These are phyloP conservation scores for Tardiomyces digboiensis DNA, from an alignment of 1,139 yeast species.

Conservation along the genomic window DNA sequence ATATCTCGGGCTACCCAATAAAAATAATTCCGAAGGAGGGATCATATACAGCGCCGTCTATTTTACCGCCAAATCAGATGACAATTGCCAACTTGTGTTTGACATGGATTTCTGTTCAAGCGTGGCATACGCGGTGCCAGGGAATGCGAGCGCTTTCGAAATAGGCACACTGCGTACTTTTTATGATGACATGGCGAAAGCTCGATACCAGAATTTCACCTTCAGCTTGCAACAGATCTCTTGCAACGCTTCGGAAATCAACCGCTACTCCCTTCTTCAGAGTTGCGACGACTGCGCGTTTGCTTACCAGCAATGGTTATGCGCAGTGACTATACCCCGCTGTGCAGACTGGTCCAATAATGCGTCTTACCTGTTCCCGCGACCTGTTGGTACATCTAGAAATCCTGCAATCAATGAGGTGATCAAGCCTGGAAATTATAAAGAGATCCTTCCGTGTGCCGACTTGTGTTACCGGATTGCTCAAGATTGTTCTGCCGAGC, in stretches of 20 bases:
- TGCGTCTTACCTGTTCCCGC: conserved; percentile 36
- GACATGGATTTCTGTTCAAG: conserved; percentile 67
- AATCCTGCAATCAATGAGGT: conserved; percentile 46
- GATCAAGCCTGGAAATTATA: conserved; percentile 58
- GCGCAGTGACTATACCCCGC: conserved; percentile 85
- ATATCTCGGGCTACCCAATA: conserved; percentile 45
- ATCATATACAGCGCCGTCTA: conserved; percentile 48
- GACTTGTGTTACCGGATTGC: conserved; percentile 72
- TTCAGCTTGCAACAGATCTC: conserved; percentile 68
- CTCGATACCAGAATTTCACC: conserved; percentile 54
- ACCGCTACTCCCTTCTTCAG: conserved; percentile 62
- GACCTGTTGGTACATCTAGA: conserved; percentile 49
- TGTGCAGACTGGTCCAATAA: conserved; percentile 48
- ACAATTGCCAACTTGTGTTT: conserved; percentile 63
- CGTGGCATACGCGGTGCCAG: conserved; percentile 87
- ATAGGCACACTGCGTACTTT: conserved; percentile 25
- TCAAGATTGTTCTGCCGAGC: conserved; percentile 72
- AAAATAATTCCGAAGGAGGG: conserved; percentile 43
- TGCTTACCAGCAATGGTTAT: conserved; percentile 81
- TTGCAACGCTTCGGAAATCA: conserved; percentile 65
- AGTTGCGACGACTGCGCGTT: conserved; percentile 64
- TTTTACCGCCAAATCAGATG: conserved; percentile 48
- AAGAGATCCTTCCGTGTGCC: conserved; percentile 80
- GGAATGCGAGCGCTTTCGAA: conserved; percentile 28
- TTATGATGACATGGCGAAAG: conserved; percentile 57